A percentile compares a stretch with the other conserved stretches of the same genome.
Conservation (phyloP, 2,329 filamentous ascomycete genomes). For the Magnaporthiopsis rhizophila region DNA sequence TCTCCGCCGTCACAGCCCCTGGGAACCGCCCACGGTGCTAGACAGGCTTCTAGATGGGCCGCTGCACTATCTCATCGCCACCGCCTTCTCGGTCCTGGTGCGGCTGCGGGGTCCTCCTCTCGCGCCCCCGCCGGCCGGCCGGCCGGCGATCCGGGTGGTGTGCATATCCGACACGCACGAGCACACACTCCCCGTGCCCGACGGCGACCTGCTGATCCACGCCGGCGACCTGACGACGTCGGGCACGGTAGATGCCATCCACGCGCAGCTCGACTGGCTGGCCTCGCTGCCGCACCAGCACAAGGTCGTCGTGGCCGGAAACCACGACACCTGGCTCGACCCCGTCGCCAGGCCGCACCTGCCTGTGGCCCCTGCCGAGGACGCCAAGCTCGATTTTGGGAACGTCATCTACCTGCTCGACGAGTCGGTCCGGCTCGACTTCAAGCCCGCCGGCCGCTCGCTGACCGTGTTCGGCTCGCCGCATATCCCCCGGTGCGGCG, state of each 20-base stretch:
- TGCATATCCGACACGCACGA: conserved; percentile 89
- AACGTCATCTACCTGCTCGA: conserved; percentile 70
- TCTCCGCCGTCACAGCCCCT: conserved; percentile 11
- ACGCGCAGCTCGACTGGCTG: conserved; percentile 80
- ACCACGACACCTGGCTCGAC: conserved; percentile 86
- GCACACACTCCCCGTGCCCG: conserved; percentile 50
- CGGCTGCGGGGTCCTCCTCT: conserved; percentile 60
- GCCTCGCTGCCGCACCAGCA: conserved; percentile 63
- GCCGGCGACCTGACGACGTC: conserved; percentile 75
- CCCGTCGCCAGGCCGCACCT: conserved; percentile 47
- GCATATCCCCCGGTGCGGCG: conserved; percentile 70
- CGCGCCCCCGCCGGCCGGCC: conserved; percentile 45
- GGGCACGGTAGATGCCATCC: conserved; percentile 66
- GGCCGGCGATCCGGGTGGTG: conserved; percentile 58
- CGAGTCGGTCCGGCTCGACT: conserved; percentile 52
- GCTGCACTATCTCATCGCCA: conserved; percentile 52
- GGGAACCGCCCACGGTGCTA: conserved; percentile 37
- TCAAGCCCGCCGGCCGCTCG: conserved; percentile 44
- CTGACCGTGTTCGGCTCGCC: conserved; percentile 74
- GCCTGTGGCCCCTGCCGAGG: conserved; percentile 40
- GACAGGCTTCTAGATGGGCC: conserved; percentile 63
- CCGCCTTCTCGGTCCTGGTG: conserved; percentile 57
- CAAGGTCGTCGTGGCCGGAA: conserved; percentile 78
- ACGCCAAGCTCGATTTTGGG: conserved; percentile 52
- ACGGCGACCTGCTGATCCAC: conserved; percentile 81